Evolutionary conservation across 208 protist species (phyloP).

Genomic region (Crithidia thermophila): DNA sequence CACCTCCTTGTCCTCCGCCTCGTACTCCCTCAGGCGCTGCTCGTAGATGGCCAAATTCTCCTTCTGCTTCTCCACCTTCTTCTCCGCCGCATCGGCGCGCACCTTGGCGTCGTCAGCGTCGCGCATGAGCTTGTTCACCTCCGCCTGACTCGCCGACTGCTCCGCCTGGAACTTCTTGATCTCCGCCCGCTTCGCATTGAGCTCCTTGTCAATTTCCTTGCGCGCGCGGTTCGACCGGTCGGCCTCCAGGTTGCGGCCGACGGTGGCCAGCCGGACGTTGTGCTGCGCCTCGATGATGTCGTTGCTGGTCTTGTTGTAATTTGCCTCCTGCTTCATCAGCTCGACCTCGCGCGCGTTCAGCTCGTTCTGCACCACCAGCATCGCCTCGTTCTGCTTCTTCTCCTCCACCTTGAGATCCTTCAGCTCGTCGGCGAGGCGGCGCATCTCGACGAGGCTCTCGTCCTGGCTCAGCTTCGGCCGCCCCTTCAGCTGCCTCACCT

Average conservation of each 20-base stretch:
- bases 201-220: conserved; percentile 40
- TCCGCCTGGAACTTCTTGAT: conserved; percentile 38
- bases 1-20: conserved; percentile 44
- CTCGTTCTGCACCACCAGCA: conserved; percentile 79
- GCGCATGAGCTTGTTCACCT: conserved; percentile 28
- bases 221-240: conserved; percentile 38
- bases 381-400: conserved; percentile 61
- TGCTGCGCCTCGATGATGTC: conserved; percentile 40
- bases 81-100: conserved; percentile 43
- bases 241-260: conserved; percentile 53
- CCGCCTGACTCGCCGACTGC: conserved; percentile 33
- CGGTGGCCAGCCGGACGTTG: conserved; percentile 47
- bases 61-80: conserved; percentile 41
- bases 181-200: conserved; percentile 38
- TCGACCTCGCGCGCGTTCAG: conserved; percentile 84
- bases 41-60: conserved; percentile 35
- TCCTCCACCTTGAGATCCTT: conserved; percentile 74
- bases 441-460: conserved; percentile 79
- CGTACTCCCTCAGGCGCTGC: conserved; percentile 29
- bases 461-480: conserved; percentile 72
- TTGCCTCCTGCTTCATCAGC: conserved; percentile 86
- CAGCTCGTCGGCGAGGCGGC: conserved; percentile 78
- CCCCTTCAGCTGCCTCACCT: conserved; percentile 60
- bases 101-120: conserved; percentile 49
- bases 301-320: conserved; percentile 49